A percentile compares a stretch with the other conserved stretches of the same genome.
Evolutionary conservation across 106 monocot genomes (phyloP).

Genomic region (Apostasia shenzhenica): DNA sequence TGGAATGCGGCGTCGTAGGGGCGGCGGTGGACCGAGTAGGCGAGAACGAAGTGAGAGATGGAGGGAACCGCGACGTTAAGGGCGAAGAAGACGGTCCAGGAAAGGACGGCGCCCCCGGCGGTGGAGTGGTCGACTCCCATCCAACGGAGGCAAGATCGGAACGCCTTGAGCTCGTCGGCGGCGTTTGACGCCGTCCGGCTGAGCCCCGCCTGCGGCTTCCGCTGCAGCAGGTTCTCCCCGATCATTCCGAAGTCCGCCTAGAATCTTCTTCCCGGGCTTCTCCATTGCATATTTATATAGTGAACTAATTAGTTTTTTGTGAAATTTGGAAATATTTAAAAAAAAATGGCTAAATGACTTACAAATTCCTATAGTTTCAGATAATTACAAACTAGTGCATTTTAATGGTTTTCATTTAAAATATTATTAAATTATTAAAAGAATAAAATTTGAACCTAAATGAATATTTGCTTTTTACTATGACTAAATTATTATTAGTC

Average conservation of each 20-base stretch:
- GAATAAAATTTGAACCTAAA: too few relatives aligned
- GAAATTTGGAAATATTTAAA: background rate
- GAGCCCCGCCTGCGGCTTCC: conserved; percentile 4
- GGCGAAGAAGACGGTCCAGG: conserved; percentile 64
- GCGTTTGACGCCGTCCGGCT: conserved; percentile 26
- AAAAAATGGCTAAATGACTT: too few relatives aligned
- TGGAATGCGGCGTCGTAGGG: conserved; percentile 57
- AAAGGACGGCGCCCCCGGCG: conserved; percentile 8
- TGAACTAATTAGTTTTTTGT: background rate
- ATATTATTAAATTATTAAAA: too few relatives aligned
- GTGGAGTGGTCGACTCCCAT: conserved; percentile 63
- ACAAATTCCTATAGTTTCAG: too few relatives aligned
- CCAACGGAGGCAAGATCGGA: conserved; percentile 62
- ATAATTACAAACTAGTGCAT: too few relatives aligned
- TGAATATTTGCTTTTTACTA: too few relatives aligned
- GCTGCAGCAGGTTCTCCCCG: conserved; percentile 18
- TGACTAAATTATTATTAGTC: too few relatives aligned
- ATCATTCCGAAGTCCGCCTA: too few relatives aligned
- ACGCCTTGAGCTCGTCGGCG: conserved; percentile 59
- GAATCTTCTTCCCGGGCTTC: background rate
- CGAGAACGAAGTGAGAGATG: conserved; percentile 55
- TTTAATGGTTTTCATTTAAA: too few relatives aligned
- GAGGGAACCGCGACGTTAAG: conserved; percentile 42
- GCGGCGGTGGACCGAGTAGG: conserved; percentile 29
- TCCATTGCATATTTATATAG: background rate